Evolutionary conservation across 2,329 filamentous ascomycete species (phyloP).

Genomic region (Verticillium isaacii): DNA sequence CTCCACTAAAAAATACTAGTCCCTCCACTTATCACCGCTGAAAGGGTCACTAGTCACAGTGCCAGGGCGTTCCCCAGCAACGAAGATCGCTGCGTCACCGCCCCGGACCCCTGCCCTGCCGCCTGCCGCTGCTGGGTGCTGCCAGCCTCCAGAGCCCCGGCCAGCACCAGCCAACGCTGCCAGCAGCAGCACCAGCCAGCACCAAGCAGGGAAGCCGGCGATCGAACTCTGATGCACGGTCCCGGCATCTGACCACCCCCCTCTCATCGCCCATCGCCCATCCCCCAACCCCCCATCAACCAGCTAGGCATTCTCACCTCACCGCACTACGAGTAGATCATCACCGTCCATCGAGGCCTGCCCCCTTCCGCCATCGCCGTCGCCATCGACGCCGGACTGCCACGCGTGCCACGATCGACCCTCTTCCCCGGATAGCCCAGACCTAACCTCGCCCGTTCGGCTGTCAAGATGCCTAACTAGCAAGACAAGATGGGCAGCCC

Average conservation of each 20-base stretch:
- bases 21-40: slow-evolving; percentile 2
- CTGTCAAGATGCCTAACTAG: background rate
- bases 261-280: background rate
- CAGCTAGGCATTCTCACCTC: background rate
- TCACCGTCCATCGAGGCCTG: background rate
- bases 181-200: background rate
- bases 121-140: background rate
- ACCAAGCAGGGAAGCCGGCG: background rate
- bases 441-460: background rate
- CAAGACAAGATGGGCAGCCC: background rate
- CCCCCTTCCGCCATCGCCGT: background rate
- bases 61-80: slow-evolving; percentile 11
- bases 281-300: background rate
- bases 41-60: background rate
- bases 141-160: background rate
- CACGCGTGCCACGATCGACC: background rate
- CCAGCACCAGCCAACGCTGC: background rate
- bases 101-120: background rate
- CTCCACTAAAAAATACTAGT: slow-evolving; percentile 4
- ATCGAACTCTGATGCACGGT: background rate
- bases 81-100: slow-evolving; percentile 8
- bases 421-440: background rate
- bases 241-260: background rate
- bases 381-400: background rate
- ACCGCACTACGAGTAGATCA: too few species aligned